phyloP scores from a whole-genome alignment of 495 filamentous ascomycete species.

The Bacidia rubella region DNA sequence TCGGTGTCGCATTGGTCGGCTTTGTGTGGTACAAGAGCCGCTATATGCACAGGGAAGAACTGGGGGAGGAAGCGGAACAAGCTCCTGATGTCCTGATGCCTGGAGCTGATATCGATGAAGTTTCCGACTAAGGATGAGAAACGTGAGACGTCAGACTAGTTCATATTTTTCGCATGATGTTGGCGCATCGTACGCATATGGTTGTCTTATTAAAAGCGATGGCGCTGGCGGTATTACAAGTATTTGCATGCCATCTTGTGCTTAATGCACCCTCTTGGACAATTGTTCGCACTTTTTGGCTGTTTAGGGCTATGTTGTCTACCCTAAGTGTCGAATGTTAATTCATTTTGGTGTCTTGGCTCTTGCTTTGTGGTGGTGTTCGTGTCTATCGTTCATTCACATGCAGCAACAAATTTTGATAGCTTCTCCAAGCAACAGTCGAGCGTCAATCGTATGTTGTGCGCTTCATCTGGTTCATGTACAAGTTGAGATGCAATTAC shows the following conservation, averaged over 20 bases:
- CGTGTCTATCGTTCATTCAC: no score
- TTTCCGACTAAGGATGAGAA: not conserved
- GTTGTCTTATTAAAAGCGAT: not conserved
- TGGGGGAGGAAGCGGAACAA: slow-evolving; percentile 27
- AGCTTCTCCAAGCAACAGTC: no score
- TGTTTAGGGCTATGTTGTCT: not conserved
- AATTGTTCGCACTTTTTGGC: not conserved
- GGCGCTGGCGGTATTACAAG: not conserved
- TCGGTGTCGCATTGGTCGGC: slow-evolving; percentile 44
- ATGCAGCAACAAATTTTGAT: no score
- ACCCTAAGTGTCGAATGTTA: not conserved
- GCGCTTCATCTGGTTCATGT: no score
- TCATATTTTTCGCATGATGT: no score
- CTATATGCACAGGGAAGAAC: slow-evolving; percentile 20
- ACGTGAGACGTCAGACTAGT: no score
- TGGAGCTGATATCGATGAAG: slow-evolving; percentile 7
- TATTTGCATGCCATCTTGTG: not conserved
- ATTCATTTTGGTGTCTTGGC: no score
- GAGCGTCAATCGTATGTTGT: no score
- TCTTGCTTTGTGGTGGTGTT: no score
- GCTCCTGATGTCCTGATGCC: slow-evolving; percentile 24
- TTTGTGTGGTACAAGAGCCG: slow-evolving; percentile 37
- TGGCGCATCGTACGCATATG: not conserved
- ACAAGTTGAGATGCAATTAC: no score
- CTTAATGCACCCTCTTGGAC: no score